Evolutionary conservation across 345 rosid species (phyloP), one percentile per base, ranked within the genome.

Genomic region (Heritiera fomes): DNA sequence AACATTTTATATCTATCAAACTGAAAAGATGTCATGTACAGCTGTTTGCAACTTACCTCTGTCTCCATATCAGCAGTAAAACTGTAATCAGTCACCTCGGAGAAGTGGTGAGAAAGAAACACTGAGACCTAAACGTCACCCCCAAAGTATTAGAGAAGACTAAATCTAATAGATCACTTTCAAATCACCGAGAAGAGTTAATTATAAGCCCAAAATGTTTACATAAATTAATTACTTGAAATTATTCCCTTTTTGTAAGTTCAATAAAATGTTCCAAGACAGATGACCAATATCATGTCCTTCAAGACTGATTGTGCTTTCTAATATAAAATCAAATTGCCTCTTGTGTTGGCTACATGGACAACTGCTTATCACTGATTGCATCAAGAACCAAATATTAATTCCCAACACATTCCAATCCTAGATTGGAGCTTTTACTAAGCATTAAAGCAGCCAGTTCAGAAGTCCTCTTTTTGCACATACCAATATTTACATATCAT

Each of bases 21-120:
- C 69, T 69, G 74, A 56, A 43, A 75, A 80, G 8, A 15, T 45
- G 38, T 61, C 32, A 53, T 0, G 28, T 59, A 82, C 52, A 55
- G 71, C 28, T 52, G 8, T 49, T 50, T 47, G 78, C 30, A 80
- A 79, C 64, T 88, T 85, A 96, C 98, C 94, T 96, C 97, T 46
- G 89, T 85, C 88, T 96, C 99, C 99, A 94, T 91, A 83, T 94
- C 99, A 82, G 99, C 97, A 69, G 99, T 96, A 80, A 96, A 96
- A 87, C 98, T 90, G 81, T 91, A 94, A 86, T 96, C 98, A 34
- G 95, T 89, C 82, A 94, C 94, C 89, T 96, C 99, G 0, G 97
- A 84, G 84, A 96, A 96, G 84, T 90, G 86, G 81, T 94, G 85
- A 50, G 92, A 84, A 72, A 96, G 98, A 86, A 94, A 96, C 80